Percentiles rank a stretch among this genome's conserved stretches.
These are phyloP conservation scores for Penicillium coprophilum DNA, from an alignment of 495 filamentous ascomycete species.

Conservation along the genomic window DNA sequence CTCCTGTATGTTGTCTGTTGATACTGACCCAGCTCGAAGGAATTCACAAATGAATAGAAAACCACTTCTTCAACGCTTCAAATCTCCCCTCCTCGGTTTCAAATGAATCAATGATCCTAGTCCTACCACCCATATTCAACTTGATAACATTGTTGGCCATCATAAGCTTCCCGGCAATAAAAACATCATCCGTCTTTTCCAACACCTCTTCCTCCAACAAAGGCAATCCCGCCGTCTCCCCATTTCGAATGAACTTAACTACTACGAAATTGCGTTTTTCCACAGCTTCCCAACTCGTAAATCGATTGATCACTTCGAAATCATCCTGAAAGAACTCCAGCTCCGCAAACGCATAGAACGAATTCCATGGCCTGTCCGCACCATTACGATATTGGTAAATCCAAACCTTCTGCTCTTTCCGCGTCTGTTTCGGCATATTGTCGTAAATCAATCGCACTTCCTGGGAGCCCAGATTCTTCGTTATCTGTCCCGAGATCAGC, in stretches of 20 bases:
- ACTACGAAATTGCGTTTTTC: constrained; percentile 52
- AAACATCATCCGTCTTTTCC: constrained; percentile 8
- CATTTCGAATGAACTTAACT: constrained; percentile 55
- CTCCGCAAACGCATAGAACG: constrained; percentile 60
- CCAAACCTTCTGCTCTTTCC: constrained; percentile 52
- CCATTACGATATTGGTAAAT: constrained; percentile 60
- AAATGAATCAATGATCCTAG: constrained; percentile 50
- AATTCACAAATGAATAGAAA: constrained; percentile 24
- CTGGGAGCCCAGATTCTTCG: constrained; percentile 48
- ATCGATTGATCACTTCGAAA: constrained; percentile 65
- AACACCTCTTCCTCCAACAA: constrained; percentile 21
- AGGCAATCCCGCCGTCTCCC: constrained; percentile 20
- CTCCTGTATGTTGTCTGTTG: too few species aligned
- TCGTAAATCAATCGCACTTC: constrained; percentile 49
- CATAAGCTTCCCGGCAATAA: constrained; percentile 59
- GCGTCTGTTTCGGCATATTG: constrained; percentile 46
- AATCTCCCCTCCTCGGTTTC: constrained; percentile 51
- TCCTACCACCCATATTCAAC: constrained; percentile 57
- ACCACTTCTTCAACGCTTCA: constrained; percentile 26
- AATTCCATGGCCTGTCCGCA: constrained; percentile 47
- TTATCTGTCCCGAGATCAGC: constrained; percentile 40
- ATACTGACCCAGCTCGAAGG: too few species aligned
- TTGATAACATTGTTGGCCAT: constrained; percentile 57
- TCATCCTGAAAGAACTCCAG: constrained; percentile 62
- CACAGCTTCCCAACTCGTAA: constrained; percentile 47